These are phyloP conservation scores for Pyrenochaeta sp. DNA, from an alignment of 2,329 filamentous ascomycete genomes.

Conservation along the genomic window DNA sequence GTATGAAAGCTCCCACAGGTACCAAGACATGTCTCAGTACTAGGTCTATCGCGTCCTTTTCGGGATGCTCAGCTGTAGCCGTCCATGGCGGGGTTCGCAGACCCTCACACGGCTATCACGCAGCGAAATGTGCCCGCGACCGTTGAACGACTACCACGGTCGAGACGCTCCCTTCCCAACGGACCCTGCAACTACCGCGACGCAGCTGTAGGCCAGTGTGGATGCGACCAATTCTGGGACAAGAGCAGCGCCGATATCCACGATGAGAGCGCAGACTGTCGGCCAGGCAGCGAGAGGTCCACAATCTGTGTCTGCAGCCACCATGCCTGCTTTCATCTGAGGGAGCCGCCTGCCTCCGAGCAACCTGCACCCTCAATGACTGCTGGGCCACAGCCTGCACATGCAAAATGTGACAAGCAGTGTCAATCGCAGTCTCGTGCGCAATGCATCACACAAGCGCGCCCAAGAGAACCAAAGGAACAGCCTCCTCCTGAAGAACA, in stretches of 20 bases:
- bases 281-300: slow-evolving; percentile 37
- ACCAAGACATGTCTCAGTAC: slow-evolving; percentile 38
- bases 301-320: slow-evolving; percentile 64
- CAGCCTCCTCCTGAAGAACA: background rate
- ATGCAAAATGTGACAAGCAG: slow-evolving; percentile 23
- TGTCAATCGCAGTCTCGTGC: slow-evolving; percentile 18
- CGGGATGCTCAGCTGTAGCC: slow-evolving; percentile 44
- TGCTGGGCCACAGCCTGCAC: slow-evolving; percentile 9
- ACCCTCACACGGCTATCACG: slow-evolving; percentile 31
- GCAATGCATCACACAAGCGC: slow-evolving; percentile 23
- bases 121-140: slow-evolving; percentile 24
- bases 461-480: slow-evolving; percentile 7
- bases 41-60: slow-evolving; percentile 37
- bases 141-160: slow-evolving; percentile 21
- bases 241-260: slow-evolving; percentile 44
- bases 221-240: slow-evolving; percentile 63
- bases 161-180: slow-evolving; percentile 53
- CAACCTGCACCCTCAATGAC: slow-evolving; percentile 15
- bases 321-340: slow-evolving; percentile 65
- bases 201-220: slow-evolving; percentile 57
- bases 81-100: slow-evolving; percentile 47
- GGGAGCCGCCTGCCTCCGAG: slow-evolving; percentile 28
- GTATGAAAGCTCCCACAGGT: slow-evolving; percentile 27
- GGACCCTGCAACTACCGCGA: slow-evolving; percentile 64
- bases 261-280: slow-evolving; percentile 35